phyloP scores from a whole-genome alignment of 345 rosid genomes.

The Bruguiera parviflora region DNA sequence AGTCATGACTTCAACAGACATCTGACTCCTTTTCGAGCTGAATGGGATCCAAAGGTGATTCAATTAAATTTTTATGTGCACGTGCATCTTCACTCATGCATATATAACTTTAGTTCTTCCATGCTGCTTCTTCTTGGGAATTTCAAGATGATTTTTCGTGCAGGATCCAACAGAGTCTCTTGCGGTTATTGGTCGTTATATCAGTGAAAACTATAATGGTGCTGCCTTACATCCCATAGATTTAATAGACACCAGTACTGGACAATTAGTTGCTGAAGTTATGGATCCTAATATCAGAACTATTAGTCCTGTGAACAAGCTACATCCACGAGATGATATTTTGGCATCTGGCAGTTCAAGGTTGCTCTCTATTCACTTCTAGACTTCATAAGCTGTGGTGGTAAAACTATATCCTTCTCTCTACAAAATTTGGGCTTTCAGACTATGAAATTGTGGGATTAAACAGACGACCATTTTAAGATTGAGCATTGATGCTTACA shows the following conservation, averaged over 20 bases:
- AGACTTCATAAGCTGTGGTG: background rate
- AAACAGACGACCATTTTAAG: background rate
- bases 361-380: conserved; percentile 28
- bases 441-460: background rate
- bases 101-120: background rate
- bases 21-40: conserved; percentile 90
- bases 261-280: conserved; percentile 88
- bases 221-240: conserved; percentile 93
- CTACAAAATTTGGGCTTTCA: background rate
- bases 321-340: conserved; percentile 89
- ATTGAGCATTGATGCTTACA: background rate
- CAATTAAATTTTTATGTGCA: background rate
- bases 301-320: conserved; percentile 88
- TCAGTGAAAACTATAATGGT: conserved; percentile 86
- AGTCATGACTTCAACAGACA: conserved; percentile 96
- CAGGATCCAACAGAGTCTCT: conserved; percentile 93
- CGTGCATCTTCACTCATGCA: background rate
- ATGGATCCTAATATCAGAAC: conserved; percentile 94
- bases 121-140: background rate
- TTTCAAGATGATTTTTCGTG: conserved; percentile 1
- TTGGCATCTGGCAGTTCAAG: conserved; percentile 96
- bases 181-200: conserved; percentile 85
- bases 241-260: conserved; percentile 76
- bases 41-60: conserved; percentile 97
- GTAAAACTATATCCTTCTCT: background rate